Base-by-base conservation (phyloP, 2,329 filamentous ascomycete species). In the Apiospora hydei region DNA sequence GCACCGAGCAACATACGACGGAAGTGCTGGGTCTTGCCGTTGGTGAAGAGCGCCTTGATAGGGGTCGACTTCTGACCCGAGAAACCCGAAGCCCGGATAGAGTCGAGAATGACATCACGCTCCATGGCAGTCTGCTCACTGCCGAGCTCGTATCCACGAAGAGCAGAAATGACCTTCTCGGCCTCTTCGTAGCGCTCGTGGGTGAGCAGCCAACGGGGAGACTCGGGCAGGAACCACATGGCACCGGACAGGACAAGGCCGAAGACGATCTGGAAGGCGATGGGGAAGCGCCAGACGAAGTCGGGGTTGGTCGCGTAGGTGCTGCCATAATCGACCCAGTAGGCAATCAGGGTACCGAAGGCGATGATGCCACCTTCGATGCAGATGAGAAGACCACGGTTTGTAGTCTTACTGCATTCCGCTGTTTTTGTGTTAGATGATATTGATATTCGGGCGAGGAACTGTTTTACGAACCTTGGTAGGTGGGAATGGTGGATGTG, bases 1-100 rank as follows among this genome's bases (percentile, higher is more conserved):
- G 87, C 84, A 3, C 89, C 90, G 7, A 92, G 85, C 70, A 91
- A 75, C 85, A 92, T 90, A 46, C 91, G 86, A 10, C 90, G 87
- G 82, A 91, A 88, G 77, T 92, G 89, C 80, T 92, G 90, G 0
- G 89, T 91, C 81, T 89, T 90, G 73, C 90, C 90, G 68, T 86
- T 85, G 0, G 89, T 91, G 77, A 91, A 85, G 1, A 92, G 83
- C 0, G 88, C 86, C 74, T 85, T 88, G 78, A 87, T 78, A 0
- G 85, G 85, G 0, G 85, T 86, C 75, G 79, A 83, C 82, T 84
- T 85, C 74, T 83, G 80, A 53, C 82, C 83, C 51, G 79, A 80
- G 71, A 82, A 83, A 41, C 85, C 87, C 34, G 85, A 87, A 61
- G 88, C 88, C 53, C 86, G 85, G 73, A 93, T 90, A 1, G 88